Evolutionary conservation across 495 filamentous ascomycete species (phyloP).

Genomic region (Evernia prunastri): DNA sequence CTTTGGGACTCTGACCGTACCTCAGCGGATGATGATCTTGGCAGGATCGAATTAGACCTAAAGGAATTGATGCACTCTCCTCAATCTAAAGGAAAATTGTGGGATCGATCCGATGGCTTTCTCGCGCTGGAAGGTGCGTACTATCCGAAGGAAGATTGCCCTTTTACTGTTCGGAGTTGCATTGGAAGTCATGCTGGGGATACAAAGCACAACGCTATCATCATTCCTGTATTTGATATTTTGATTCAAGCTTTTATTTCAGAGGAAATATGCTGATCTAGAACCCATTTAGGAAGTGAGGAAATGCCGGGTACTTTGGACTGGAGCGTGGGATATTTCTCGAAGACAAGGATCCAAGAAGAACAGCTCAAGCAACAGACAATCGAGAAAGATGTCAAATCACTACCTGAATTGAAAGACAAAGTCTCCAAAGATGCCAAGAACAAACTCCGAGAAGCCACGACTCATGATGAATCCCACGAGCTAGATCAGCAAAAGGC

Average conservation of each 20-base stretch:
- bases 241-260: neutral
- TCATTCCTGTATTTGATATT: neutral
- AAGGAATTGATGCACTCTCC: slow-evolving; percentile 54
- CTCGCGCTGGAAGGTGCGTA: slow-evolving; percentile 44
- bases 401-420: slow-evolving; percentile 46
- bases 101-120: slow-evolving; percentile 53
- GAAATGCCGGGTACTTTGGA: slow-evolving; percentile 60
- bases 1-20: slow-evolving; percentile 66
- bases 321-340: slow-evolving; percentile 67
- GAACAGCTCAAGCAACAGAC: slow-evolving; percentile 50
- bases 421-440: slow-evolving; percentile 45
- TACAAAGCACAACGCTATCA: neutral
- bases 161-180: neutral
- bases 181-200: neutral
- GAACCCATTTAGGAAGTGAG: slow-evolving; percentile 34
- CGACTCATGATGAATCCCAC: slow-evolving; percentile 41
- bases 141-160: neutral
- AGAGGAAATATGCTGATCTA: neutral
- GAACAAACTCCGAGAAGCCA: slow-evolving; percentile 57
- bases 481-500: slow-evolving; percentile 57
- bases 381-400: slow-evolving; percentile 44
- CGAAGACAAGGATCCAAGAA: slow-evolving; percentile 52
- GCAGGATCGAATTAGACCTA: slow-evolving; percentile 58
- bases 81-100: slow-evolving; percentile 48
- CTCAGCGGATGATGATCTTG: slow-evolving; percentile 67